Percentiles rank a stretch among this genome's conserved stretches.
phyloP scores from a whole-genome alignment of 1,284 basidiomycete species.

The Irpex lacteus region DNA sequence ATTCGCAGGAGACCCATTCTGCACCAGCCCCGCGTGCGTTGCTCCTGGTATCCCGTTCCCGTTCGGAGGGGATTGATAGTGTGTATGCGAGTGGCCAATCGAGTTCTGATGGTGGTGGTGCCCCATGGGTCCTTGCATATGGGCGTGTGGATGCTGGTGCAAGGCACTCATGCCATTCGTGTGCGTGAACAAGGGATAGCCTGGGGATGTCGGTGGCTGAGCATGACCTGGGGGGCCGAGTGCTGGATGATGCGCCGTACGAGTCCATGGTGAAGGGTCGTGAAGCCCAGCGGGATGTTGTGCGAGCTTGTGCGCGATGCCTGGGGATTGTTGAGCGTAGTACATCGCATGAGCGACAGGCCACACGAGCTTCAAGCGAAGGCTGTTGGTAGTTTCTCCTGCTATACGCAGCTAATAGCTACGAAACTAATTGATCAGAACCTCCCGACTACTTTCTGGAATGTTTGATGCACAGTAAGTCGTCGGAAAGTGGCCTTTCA shows the following conservation, averaged over 20 bases:
- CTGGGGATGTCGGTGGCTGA: slow-evolving; percentile 65
- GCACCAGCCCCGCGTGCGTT: slow-evolving; percentile 50
- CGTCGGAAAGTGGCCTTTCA: slow-evolving; percentile 2
- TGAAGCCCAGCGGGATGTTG: slow-evolving; percentile 37
- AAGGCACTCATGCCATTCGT: slow-evolving; percentile 49
- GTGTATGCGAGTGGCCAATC: slow-evolving; percentile 48
- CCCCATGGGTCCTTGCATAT: slow-evolving; percentile 43
- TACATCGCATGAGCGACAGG: slow-evolving; percentile 58
- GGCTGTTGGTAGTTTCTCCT: neutral
- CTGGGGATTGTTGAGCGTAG: slow-evolving; percentile 77
- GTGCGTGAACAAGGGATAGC: slow-evolving; percentile 70
- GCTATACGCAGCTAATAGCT: neutral
- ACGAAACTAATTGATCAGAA: neutral
- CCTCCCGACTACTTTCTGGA: neutral
- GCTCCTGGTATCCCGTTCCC: slow-evolving; percentile 45
- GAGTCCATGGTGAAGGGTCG: slow-evolving; percentile 68
- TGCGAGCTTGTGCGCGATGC: slow-evolving; percentile 70
- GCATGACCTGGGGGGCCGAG: slow-evolving; percentile 57
- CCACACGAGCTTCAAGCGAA: neutral
- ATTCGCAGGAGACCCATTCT: slow-evolving; percentile 62
- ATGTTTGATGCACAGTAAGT: neutral
- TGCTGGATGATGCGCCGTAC: slow-evolving; percentile 54
- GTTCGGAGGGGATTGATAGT: slow-evolving; percentile 68
- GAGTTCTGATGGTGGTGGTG: slow-evolving; percentile 77
- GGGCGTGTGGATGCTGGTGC: slow-evolving; percentile 55